Evolutionary conservation across 1,139 yeast genomes (phyloP), one percentile per base, ranked within the genome.

Genomic region (Candida sp.): DNA sequence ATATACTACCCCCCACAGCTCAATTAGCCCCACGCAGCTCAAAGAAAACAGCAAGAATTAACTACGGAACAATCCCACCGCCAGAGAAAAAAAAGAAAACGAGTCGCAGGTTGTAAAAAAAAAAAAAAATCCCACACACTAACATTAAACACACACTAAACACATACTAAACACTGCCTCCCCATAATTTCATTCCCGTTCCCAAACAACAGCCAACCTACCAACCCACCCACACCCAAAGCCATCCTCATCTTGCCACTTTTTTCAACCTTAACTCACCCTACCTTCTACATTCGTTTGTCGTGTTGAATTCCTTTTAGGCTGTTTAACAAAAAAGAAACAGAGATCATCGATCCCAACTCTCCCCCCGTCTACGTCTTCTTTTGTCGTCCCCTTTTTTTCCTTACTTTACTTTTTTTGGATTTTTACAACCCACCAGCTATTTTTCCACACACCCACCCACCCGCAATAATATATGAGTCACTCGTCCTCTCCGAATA

Each of bases 401-500:
- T 30, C 32, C 32, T 9, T 7, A 30, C 7, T 9, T 30, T 30
- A 30, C 32, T 30, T 30, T 28, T 28, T 28, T 8, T 28, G 7
- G 31, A 28, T 28, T 8, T 28, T 28, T 28, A 28, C 17, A 17
- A 17, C 17, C 17, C 17, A 17, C 17, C 17, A 17, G 17, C 17
- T 17, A 17, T 17, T 17, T 17, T 17, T 17, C 17, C 17, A 17
- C 17, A 17, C 17, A 17, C 17, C 17, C 17, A 17, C 17, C 17
- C 17, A 17, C 17, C 17, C 17, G 17, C 17, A 17, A 17, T 17
- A 17, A 17, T 17, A 17, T 17, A 74, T 75, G 80, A 73, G 75
- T 60, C 79, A 73, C 50, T 69, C 77, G 33, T 68, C 68, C 62
- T 71, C 80, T 7, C 80, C 80, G 9, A 71, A 68, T 44, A 75